phyloP scores from a whole-genome alignment of 2,329 filamentous ascomycete genomes.

The Thelonectria rubi region DNA sequence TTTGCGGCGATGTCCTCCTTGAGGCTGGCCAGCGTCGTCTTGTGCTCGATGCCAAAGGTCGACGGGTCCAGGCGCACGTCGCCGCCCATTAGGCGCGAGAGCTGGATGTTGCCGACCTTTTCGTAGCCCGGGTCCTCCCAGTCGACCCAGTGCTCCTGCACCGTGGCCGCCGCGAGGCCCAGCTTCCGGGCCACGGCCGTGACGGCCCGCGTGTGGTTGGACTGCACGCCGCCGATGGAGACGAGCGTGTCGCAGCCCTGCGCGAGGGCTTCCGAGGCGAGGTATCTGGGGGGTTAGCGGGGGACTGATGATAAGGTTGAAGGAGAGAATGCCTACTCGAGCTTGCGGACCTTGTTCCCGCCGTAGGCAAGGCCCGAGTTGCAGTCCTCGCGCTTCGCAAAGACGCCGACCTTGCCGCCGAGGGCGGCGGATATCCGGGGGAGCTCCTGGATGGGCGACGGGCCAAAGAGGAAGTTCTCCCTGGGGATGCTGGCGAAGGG shows the following conservation, averaged over 20 bases:
- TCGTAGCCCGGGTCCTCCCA: slow-evolving; percentile 68
- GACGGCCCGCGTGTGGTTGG: slow-evolving; percentile 75
- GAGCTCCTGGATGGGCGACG: slow-evolving; percentile 74
- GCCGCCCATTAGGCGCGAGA: slow-evolving; percentile 73
- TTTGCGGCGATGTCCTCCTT: slow-evolving; percentile 59
- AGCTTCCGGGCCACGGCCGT: slow-evolving; percentile 68
- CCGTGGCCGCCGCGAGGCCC: slow-evolving; percentile 62
- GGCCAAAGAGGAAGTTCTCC: slow-evolving; percentile 69
- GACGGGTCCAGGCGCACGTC: slow-evolving; percentile 69
- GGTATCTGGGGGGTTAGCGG: slow-evolving; percentile 57
- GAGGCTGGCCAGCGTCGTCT: slow-evolving; percentile 64
- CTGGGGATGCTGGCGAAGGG: slow-evolving; percentile 71
- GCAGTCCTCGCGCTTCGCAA: slow-evolving; percentile 77
- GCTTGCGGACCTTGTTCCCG: slow-evolving; percentile 75
- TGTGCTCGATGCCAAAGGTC: slow-evolving; percentile 74
- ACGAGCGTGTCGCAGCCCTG: slow-evolving; percentile 69
- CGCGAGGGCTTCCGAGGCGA: slow-evolving; percentile 68
- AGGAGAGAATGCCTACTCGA: slow-evolving; percentile 57
- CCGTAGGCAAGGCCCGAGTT: slow-evolving; percentile 74
- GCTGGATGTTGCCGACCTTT: slow-evolving; percentile 75
- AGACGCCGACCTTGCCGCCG: slow-evolving; percentile 68
- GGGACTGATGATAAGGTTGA: neutral
- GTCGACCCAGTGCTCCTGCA: slow-evolving; percentile 76
- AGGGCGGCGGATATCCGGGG: slow-evolving; percentile 71
- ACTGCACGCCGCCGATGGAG: slow-evolving; percentile 73